A percentile compares a stretch with the other conserved stretches of the same genome.
These are phyloP conservation scores for Globisporangium middletonii DNA, from an alignment of 352 stramenopile species.

Conservation along the genomic window DNA sequence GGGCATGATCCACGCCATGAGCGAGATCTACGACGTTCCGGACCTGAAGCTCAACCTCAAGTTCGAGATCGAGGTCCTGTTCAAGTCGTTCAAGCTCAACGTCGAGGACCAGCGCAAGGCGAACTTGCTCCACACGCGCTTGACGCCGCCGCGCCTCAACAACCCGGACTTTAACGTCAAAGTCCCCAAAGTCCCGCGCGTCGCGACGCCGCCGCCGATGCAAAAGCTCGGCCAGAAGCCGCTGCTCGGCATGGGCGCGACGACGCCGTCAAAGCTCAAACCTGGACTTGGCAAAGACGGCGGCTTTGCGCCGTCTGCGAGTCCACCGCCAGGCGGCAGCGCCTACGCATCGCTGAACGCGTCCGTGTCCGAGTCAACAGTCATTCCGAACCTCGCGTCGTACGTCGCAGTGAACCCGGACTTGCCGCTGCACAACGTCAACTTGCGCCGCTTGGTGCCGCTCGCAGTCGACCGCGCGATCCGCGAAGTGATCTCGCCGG, in stretches of 20 bases:
- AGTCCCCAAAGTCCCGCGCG: constrained; percentile 49
- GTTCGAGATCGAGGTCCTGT: constrained; percentile 99
- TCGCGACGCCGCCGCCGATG: constrained; percentile 50
- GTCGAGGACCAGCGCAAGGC: constrained; percentile 95
- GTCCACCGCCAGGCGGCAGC: constrained; percentile 31
- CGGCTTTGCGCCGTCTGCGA: constrained; percentile 40
- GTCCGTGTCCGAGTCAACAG: constrained; percentile 87
- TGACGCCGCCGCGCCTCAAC: constrained; percentile 89
- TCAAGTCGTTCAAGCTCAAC: constrained; percentile 98
- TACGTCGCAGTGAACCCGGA: constrained; percentile 98
- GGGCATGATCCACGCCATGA: constrained; percentile 97
- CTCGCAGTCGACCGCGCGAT: constrained; percentile 97
- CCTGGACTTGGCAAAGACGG: constrained; percentile 32
- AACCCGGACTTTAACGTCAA: constrained; percentile 99
- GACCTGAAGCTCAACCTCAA: constrained; percentile 99
- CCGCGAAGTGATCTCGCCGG: constrained; percentile 97
- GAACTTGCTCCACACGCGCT: constrained; percentile 86
- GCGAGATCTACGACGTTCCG: constrained; percentile 97
- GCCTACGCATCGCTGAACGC: constrained; percentile 26
- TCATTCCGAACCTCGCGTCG: constrained; percentile 97
- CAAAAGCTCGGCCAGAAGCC: constrained; percentile 25
- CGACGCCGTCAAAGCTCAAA: constrained; percentile 52
- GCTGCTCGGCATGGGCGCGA: constrained; percentile 12
- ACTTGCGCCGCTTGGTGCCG: constrained; percentile 94
- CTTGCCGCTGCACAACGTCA: constrained; percentile 90